These are phyloP conservation scores for Beta vulgaris DNA, from an alignment of 148 eudicot species.

Conservation along the genomic window DNA sequence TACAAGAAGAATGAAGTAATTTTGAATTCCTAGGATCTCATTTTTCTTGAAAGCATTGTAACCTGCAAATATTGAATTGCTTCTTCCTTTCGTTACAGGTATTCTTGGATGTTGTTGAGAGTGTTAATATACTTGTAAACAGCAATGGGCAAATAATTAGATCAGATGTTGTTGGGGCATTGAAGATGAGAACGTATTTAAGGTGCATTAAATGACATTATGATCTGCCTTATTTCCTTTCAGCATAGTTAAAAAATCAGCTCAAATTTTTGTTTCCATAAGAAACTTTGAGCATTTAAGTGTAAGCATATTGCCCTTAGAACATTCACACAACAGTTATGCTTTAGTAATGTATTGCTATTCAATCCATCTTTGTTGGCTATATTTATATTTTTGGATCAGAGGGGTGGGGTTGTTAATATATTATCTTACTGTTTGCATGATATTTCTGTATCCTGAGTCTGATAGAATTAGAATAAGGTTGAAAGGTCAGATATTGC, in stretches of 20 bases:
- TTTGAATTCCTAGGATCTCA: background rate
- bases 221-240: background rate
- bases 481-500: background rate
- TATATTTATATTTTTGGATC: background rate
- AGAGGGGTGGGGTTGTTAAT: background rate
- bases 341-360: background rate
- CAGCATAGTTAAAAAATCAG: background rate
- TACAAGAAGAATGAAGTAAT: slow-evolving; percentile 93
- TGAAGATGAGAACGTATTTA: slow-evolving; percentile 93
- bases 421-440: background rate
- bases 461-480: background rate
- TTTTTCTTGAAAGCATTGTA: background rate
- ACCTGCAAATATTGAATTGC: slow-evolving; percentile 4
- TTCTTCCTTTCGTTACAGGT: slow-evolving; percentile 45
- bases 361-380: no score
- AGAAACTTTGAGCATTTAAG: background rate
- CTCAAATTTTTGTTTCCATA: background rate
- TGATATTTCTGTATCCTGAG: background rate
- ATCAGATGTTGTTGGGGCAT: slow-evolving; percentile 93
- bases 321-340: background rate
- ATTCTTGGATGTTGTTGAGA: slow-evolving; percentile 96
- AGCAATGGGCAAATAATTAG: slow-evolving; percentile 96
- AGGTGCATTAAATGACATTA: slow-evolving; percentile 42
- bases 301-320: background rate
- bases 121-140: slow-evolving; percentile 97